Conservation (phyloP, 2,329 filamentous ascomycete genomes). For the Fusarium chlamydosporum region DNA sequence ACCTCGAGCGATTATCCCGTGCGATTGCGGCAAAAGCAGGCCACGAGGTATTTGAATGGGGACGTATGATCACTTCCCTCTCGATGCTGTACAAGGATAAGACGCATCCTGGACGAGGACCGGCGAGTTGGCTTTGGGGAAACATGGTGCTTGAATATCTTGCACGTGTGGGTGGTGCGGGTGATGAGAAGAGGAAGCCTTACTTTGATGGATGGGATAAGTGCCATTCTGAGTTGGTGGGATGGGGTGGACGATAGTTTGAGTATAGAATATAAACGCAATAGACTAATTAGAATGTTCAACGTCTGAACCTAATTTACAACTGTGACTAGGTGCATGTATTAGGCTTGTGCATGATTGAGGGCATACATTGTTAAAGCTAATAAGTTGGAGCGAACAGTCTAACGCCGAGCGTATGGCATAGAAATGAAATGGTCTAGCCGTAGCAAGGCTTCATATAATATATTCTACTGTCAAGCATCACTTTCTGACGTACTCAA, state of each 20-base stretch:
- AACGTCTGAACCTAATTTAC: not conserved
- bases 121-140: slow-evolving; percentile 45
- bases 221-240: slow-evolving; percentile 31
- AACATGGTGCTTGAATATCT: slow-evolving; percentile 45
- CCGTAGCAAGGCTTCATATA: no score
- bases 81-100: slow-evolving; percentile 45
- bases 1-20: slow-evolving; percentile 34
- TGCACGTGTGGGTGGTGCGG: slow-evolving; percentile 22
- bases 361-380: no score
- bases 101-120: slow-evolving; percentile 39
- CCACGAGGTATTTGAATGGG: slow-evolving; percentile 43
- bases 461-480: not conserved
- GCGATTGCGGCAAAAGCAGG: slow-evolving; percentile 41
- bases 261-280: not conserved
- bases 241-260: slow-evolving; percentile 39
- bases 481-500: slow-evolving; percentile 30
- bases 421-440: no score
- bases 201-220: slow-evolving; percentile 42
- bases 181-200: slow-evolving; percentile 31
- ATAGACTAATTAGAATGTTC: slow-evolving; percentile 17
- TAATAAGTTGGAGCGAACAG: no score
- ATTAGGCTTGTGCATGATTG: not conserved
- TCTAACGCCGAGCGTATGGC: no score
- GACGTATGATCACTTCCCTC: slow-evolving; percentile 33
- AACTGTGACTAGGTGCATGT: no score